A percentile compares a stretch with the other conserved stretches of the same genome.
phyloP scores from a whole-genome alignment of 2,329 filamentous ascomycete genomes.

The Tolypocladium paradoxum region DNA sequence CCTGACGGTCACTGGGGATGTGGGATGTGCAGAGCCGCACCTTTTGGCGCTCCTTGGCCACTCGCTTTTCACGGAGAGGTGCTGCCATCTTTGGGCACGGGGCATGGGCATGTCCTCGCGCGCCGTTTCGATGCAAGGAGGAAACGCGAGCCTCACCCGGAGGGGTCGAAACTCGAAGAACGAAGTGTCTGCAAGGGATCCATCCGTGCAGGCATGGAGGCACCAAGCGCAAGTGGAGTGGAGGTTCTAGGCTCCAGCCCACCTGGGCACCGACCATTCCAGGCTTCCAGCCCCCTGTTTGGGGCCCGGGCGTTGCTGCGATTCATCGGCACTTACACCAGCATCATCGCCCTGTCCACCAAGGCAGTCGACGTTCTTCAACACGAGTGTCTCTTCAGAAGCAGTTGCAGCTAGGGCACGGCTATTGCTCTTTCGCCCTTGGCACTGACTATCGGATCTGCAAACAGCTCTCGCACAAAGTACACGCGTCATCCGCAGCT shows the following conservation, averaged over 20 bases:
- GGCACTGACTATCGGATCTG: not conserved
- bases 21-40: conserved; percentile 5
- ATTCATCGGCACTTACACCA: no score
- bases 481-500: not conserved
- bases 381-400: not conserved
- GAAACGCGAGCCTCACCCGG: not conserved
- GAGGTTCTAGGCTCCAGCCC: no score
- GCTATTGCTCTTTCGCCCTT: not conserved
- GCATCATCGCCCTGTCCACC: not conserved
- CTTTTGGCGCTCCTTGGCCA: conserved; percentile 19
- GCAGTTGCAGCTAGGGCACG: not conserved
- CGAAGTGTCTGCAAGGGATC: not conserved
- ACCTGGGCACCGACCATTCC: no score
- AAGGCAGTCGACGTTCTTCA: no score
- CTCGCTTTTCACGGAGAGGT: conserved; percentile 14
- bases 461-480: not conserved
- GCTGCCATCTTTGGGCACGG: conserved; percentile 11
- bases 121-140: not conserved
- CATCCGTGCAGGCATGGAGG: not conserved
- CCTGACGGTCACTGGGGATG: not conserved
- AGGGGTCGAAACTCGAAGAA: not conserved
- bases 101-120: conserved; percentile 1
- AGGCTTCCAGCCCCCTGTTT: no score
- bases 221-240: not conserved
- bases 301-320: no score